Conservation (phyloP, 1,139 yeast species). For the Tardiomyces digboiensis region DNA sequence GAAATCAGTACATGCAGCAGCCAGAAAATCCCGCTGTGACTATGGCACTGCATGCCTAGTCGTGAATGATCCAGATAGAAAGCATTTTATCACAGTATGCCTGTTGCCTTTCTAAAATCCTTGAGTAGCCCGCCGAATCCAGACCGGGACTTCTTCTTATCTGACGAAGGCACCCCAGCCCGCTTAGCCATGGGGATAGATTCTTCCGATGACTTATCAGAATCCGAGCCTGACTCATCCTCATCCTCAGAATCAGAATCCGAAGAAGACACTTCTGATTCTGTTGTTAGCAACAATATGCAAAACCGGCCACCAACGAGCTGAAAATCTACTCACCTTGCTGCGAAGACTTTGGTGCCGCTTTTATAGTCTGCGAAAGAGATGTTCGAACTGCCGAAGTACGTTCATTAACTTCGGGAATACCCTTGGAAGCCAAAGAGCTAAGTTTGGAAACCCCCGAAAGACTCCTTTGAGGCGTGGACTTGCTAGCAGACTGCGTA, state of each 20-base stretch:
- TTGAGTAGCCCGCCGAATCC: not conserved
- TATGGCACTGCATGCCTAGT: no score
- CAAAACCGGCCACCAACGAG: no score
- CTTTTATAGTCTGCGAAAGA: not conserved
- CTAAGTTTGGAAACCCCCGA: not conserved
- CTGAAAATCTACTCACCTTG: no score
- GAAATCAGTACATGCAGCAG: no score
- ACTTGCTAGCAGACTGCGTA: no score
- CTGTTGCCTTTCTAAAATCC: no score
- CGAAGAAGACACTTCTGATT: no score
- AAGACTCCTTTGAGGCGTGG: not conserved
- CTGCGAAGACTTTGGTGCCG: not conserved
- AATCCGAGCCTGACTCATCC: not conserved
- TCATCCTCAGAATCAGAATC: not conserved
- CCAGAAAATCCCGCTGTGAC: no score
- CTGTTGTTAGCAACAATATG: no score
- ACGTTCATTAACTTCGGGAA: not conserved
- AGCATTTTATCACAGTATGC: no score
- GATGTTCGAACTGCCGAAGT: not conserved
- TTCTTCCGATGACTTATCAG: not conserved
- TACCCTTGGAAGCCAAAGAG: not conserved
- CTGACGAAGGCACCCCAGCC: not conserved
- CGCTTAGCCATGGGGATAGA: not conserved
- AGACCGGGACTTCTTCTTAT: not conserved
- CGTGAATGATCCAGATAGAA: no score